Evolutionary conservation across 164 flowering plant genomes (phyloP).

Genomic region (Euptelea pleiosperma): DNA sequence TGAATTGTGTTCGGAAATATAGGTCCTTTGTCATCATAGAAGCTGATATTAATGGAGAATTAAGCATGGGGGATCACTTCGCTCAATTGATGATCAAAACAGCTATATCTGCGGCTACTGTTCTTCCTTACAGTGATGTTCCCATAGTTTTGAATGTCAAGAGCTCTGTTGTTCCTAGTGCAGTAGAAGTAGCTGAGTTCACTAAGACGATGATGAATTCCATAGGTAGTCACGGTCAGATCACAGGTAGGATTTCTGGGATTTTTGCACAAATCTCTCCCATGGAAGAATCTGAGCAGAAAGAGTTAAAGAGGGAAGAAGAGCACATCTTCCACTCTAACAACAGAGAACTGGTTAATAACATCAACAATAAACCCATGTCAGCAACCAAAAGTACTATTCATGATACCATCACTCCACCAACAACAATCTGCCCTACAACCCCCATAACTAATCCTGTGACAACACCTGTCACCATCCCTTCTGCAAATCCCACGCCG

Average conservation of each 20-base stretch:
- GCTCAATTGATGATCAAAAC: conserved; percentile 22
- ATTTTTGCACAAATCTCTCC: conserved; percentile 24
- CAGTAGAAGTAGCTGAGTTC: conserved; percentile 24
- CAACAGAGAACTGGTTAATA: conserved; percentile 29
- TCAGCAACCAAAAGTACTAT: not conserved
- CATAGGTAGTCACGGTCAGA: conserved; percentile 12
- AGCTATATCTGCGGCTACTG: conserved; percentile 17
- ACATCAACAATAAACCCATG: conserved; percentile 10
- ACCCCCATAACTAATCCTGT: conserved; percentile 20
- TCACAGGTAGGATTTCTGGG: conserved; percentile 12
- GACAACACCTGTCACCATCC: conserved; percentile 9
- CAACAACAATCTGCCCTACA: conserved; percentile 6
- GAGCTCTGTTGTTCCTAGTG: conserved; percentile 19
- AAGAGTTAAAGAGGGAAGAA: conserved; percentile 20
- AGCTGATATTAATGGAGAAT: conserved; percentile 20
- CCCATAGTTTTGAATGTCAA: conserved; percentile 29
- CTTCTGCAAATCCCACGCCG: conserved; percentile 23
- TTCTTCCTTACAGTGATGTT: conserved; percentile 21
- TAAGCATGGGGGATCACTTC: conserved; percentile 27
- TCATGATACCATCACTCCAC: conserved; percentile 10
- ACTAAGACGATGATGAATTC: conserved; percentile 15
- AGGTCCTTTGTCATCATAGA: conserved; percentile 30
- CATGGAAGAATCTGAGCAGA: conserved; percentile 16
- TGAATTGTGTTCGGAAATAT: conserved; percentile 21
- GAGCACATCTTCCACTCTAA: conserved; percentile 24